Conservation (phyloP, 1,284 basidiomycete genomes). For the Stereum hirsutum region DNA sequence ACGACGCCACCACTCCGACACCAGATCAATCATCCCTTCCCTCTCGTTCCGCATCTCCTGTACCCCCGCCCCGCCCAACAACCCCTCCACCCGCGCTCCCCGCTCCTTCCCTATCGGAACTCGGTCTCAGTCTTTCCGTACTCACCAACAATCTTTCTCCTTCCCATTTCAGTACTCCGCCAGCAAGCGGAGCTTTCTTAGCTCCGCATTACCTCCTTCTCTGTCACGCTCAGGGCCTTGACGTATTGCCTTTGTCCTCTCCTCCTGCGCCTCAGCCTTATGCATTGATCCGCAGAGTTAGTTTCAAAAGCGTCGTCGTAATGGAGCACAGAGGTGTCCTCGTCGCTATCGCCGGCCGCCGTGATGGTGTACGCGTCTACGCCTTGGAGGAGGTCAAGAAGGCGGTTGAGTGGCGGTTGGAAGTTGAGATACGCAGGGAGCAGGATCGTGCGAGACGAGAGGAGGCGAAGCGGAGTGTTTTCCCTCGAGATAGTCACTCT, state of each 20-base stretch:
- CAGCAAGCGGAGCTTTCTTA: conserved; percentile 67
- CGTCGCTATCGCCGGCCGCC: conserved; percentile 73
- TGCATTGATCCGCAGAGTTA: conserved; percentile 67
- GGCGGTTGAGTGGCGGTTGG: conserved; percentile 77
- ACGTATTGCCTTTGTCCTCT: conserved; percentile 64
- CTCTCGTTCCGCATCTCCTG: conserved; percentile 44
- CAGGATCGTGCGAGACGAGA: conserved; percentile 58
- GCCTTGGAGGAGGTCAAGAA: conserved; percentile 76
- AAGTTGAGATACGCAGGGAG: conserved; percentile 67
- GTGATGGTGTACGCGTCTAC: conserved; percentile 78
- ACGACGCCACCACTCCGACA: conserved; percentile 11
- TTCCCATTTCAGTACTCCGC: conserved; percentile 68
- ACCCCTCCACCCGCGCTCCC: conserved; percentile 66
- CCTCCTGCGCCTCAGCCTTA: conserved; percentile 70
- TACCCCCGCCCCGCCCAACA: conserved; percentile 32
- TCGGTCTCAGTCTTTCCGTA: conserved; percentile 61
- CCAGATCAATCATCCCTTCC: conserved; percentile 16
- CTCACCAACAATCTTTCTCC: conserved; percentile 60
- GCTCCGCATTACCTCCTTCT: conserved; percentile 73
- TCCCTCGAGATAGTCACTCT: conserved; percentile 15
- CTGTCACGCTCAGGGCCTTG: conserved; percentile 74
- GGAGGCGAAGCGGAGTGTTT: conserved; percentile 41
- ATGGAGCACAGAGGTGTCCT: conserved; percentile 83
- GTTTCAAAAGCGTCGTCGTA: conserved; percentile 76
- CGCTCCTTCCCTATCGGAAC: conserved; percentile 61